A percentile compares a stretch with the other conserved stretches of the same genome.
phyloP scores from a whole-genome alignment of 345 rosid genomes.

The Eucalyptus sideroxylon region DNA sequence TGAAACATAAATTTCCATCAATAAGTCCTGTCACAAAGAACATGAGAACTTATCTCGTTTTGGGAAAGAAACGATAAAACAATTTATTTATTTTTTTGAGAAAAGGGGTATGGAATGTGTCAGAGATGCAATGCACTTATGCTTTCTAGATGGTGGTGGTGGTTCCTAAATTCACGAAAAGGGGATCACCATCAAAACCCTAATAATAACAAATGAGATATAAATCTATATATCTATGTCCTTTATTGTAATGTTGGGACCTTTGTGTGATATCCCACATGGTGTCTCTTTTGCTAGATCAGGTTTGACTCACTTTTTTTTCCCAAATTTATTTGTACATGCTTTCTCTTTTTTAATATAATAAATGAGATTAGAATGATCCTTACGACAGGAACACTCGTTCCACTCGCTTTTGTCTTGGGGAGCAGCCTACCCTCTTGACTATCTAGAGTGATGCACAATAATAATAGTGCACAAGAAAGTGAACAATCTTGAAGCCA shows the following conservation, averaged over 20 bases:
- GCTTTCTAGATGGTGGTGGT: not conserved
- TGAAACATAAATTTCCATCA: not conserved
- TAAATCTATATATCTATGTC: not conserved
- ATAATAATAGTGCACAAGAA: not conserved
- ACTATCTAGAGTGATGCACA: not conserved
- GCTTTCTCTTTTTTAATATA: not conserved
- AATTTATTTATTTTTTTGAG: not conserved
- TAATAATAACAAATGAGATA: not conserved
- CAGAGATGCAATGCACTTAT: conserved; percentile 63
- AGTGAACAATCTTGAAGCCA: not conserved
- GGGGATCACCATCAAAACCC: not conserved
- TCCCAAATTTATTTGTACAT: not conserved
- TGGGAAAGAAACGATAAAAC: conserved; percentile 3
- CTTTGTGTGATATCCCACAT: conserved; percentile 32
- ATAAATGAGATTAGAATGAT: conserved; percentile 24
- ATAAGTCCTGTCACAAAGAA: conserved; percentile 29
- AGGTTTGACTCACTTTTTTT: not conserved
- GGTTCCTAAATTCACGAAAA: conserved; percentile 3
- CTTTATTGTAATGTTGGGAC: conserved; percentile 54
- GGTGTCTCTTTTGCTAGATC: not conserved
- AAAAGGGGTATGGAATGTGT: conserved; percentile 43
- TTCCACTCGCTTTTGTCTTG: conserved; percentile 44
- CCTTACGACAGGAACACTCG: conserved; percentile 55
- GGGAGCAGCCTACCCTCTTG: conserved; percentile 62
- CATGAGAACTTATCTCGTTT: conserved; percentile 56